Evolutionary conservation across 805 yeast genomes (phyloP).

Genomic region (Myxozyma neotropica): DNA sequence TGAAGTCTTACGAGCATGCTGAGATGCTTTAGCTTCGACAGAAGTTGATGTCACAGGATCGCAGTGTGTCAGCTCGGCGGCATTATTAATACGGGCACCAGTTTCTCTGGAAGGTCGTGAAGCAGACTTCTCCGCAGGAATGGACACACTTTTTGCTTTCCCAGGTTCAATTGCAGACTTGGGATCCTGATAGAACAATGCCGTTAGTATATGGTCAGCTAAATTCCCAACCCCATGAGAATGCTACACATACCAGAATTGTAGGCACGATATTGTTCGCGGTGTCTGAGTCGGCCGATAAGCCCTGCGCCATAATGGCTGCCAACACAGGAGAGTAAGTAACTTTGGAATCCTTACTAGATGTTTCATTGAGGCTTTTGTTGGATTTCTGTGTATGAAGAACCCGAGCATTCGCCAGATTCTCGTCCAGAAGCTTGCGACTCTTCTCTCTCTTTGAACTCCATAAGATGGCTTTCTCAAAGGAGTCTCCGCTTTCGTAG

Average conservation of each 20-base stretch:
- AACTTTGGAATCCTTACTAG: conserved; percentile 10
- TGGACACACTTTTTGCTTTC: too few relatives aligned
- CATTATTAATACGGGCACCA: too few relatives aligned
- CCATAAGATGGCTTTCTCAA: conserved; percentile 29
- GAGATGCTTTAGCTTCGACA: background rate
- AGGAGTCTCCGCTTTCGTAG: conserved; percentile 23
- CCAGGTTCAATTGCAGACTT: too few relatives aligned
- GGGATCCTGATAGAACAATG: too few relatives aligned
- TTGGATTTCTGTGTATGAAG: background rate
- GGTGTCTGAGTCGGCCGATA: conserved; percentile 1
- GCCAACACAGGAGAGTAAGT: conserved; percentile 33
- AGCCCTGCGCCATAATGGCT: conserved; percentile 20
- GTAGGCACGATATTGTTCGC: too few relatives aligned
- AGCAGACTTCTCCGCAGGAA: too few relatives aligned
- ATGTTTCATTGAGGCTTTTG: background rate
- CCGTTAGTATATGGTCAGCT: too few relatives aligned
- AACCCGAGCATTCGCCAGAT: background rate
- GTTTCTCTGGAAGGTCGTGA: too few relatives aligned
- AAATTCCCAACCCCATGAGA: too few relatives aligned
- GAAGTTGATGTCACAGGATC: background rate
- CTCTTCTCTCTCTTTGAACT: conserved; percentile 25
- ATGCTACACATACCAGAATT: too few relatives aligned
- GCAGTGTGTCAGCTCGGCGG: too few relatives aligned
- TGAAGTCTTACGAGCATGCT: background rate
- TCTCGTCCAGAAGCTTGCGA: background rate